Base-by-base conservation (phyloP, 371 early-diverging fungal genomes). In the Actinomucor elegans region DNA sequence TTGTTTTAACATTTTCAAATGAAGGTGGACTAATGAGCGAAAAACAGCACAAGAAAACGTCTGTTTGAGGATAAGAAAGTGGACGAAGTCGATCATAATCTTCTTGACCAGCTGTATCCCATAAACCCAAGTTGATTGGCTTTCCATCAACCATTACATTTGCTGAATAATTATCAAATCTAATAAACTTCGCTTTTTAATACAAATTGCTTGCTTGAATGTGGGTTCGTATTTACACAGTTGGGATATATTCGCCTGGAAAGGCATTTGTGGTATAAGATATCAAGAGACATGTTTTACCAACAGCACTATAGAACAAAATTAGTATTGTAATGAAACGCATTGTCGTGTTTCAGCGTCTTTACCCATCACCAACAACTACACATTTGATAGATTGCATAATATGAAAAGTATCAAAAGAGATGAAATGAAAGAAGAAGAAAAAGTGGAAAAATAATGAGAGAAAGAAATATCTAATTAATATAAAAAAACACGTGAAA, bases 31-130 rank as follows among this genome's bases (percentile, higher is more conserved):
- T 84, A 53, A 90, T 88, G 37, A 93, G 71, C 31, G 91, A 86
- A 72, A 92, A 94, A 63, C 92, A 92, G 55, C 94, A 86, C 48
- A 96, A 76, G 65, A 96, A 87, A 20, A 93, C 93, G 67, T 96
- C 90, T 15, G 95, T 89, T 66, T 93, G 94, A 40, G 94, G 93
- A 69, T 96, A 96, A 44, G 92, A 91, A 42, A 96, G 79, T 21
- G 96, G 94, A 33, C 96, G 87, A 57, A 96, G 82, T 38, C 93
- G 89, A 67, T 96, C 96, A 70, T 94, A 96, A 71, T 95, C 96
- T 75, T 97, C 98, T 75, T 97, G 97, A 15, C 94, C 97, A 53
- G 97, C 96, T 17, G 97, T 98, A 87, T 98, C 98, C 97, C 97
- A 98, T 42, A 97, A 84, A 37, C 94, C 94, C 17, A 98, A 75